Evolutionary conservation across 2,329 filamentous ascomycete species (phyloP).

Genomic region (Lecanoromycetidae sp.): DNA sequence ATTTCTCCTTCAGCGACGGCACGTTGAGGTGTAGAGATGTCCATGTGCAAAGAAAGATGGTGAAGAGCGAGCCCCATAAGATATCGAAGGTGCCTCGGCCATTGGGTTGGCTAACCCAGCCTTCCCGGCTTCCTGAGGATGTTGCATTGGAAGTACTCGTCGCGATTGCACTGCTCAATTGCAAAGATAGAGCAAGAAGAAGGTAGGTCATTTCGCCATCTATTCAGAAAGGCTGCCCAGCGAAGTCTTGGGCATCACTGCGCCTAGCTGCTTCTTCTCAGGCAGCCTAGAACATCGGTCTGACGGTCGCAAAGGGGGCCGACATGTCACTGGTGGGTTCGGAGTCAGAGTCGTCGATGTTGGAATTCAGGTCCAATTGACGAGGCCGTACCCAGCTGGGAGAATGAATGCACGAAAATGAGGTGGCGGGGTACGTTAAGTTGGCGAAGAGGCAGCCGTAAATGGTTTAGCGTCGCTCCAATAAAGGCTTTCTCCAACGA

Average conservation of each 20-base stretch:
- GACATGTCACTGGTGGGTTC: not conserved
- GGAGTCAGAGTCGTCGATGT: not conserved
- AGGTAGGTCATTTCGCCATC: slow-evolving; percentile 2
- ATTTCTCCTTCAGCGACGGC: slow-evolving; percentile 24
- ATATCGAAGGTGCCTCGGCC: slow-evolving; percentile 33
- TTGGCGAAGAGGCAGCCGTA: too few relatives aligned
- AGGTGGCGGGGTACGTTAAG: slow-evolving; percentile 2
- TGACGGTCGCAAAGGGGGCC: not conserved
- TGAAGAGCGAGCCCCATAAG: slow-evolving; percentile 29
- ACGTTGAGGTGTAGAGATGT: slow-evolving; percentile 31
- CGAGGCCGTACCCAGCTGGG: not conserved
- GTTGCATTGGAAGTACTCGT: slow-evolving; percentile 11
- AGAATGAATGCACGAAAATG: not conserved
- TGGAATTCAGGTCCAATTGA: not conserved
- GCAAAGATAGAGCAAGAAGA: not conserved
- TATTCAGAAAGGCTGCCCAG: not conserved
- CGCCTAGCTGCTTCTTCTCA: not conserved
- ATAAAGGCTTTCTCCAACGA: too few relatives aligned
- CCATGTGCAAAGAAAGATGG: slow-evolving; percentile 34
- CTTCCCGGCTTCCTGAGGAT: slow-evolving; percentile 16
- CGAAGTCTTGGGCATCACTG: slow-evolving; percentile 3
- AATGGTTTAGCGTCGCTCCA: too few relatives aligned
- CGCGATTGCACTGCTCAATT: slow-evolving; percentile 1
- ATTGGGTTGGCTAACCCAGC: slow-evolving; percentile 28
- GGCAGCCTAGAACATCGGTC: not conserved